Evolutionary conservation across 306 rosid species (phyloP).

Genomic region (Ceratonia siliqua): DNA sequence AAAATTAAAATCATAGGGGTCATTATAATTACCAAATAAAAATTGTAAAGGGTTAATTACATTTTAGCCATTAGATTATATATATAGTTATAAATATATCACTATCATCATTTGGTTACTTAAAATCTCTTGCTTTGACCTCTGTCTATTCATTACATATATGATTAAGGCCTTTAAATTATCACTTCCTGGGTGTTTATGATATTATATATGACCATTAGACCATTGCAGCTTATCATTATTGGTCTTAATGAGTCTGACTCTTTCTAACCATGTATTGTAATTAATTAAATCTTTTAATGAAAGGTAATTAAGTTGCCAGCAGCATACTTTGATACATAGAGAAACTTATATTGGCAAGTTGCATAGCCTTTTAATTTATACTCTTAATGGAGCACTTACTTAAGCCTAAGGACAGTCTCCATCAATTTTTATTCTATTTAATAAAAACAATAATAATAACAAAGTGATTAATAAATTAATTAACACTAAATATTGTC

Average conservation of each 20-base stretch:
- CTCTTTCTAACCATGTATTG: not conserved
- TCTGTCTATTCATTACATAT: not conserved
- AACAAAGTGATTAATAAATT: too few relatives aligned
- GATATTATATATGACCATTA: not conserved
- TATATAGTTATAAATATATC: not conserved
- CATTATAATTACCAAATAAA: too few relatives aligned
- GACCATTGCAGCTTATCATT: not conserved
- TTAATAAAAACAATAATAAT: not conserved
- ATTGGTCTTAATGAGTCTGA: not conserved
- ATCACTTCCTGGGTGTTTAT: not conserved
- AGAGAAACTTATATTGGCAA: conserved; percentile 7
- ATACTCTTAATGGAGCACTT: conserved; percentile 34
- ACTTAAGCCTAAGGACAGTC: conserved; percentile 14
- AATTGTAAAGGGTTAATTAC: too few relatives aligned
- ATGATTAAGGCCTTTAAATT: not conserved
- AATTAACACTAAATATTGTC: conserved; percentile 28
- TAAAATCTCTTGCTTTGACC: not conserved
- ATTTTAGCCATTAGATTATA: not conserved
- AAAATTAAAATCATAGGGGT: too few relatives aligned
- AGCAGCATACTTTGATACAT: not conserved
- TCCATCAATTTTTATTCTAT: conserved; percentile 5
- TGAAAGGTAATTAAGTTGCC: not conserved
- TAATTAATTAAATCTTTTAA: not conserved
- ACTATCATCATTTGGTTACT: not conserved
- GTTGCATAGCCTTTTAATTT: conserved; percentile 21